phyloP scores from a whole-genome alignment of 2,329 filamentous ascomycete genomes.

The Pseudogymnoascus sp. region DNA sequence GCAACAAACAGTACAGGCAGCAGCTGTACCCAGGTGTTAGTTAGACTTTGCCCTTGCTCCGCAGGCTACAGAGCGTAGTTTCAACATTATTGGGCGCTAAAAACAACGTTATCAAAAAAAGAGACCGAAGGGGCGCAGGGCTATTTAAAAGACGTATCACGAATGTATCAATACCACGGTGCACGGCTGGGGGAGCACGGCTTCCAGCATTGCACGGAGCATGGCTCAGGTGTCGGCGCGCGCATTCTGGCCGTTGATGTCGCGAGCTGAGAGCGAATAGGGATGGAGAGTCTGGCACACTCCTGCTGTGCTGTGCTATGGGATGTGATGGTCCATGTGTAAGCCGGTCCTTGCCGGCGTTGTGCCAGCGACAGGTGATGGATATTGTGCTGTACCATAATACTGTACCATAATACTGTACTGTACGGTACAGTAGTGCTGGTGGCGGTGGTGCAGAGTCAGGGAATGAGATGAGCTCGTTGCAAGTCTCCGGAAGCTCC shows the following conservation, averaged over 20 bases:
- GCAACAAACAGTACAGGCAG: not conserved
- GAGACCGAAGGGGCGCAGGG: not conserved
- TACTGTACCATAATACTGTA: not conserved
- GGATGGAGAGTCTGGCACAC: not conserved
- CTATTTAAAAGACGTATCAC: slow-evolving; percentile 7
- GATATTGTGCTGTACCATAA: not conserved
- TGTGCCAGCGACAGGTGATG: not conserved
- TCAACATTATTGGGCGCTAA: slow-evolving; percentile 7
- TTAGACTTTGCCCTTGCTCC: not conserved
- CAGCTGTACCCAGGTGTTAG: not conserved
- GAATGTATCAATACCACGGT: slow-evolving; percentile 2
- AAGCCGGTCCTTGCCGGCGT: not conserved
- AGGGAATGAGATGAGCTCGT: not conserved
- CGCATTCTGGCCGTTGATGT: not conserved
- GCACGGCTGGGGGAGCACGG: slow-evolving; percentile 2
- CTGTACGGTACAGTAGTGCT: not conserved
- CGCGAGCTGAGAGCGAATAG: not conserved
- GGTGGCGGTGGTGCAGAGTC: not conserved
- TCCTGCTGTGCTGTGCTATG: not conserved
- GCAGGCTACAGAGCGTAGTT: not conserved
- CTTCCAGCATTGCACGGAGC: not conserved
- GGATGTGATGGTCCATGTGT: slow-evolving; percentile 4
- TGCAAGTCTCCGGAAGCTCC: not conserved
- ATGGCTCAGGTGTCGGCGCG: not conserved
- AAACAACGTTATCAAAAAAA: slow-evolving; percentile 6